Evolutionary conservation across 1,139 yeast genomes (phyloP), one percentile per base, ranked within the genome.

Genomic region (Pneumocystis wakefieldiae): DNA sequence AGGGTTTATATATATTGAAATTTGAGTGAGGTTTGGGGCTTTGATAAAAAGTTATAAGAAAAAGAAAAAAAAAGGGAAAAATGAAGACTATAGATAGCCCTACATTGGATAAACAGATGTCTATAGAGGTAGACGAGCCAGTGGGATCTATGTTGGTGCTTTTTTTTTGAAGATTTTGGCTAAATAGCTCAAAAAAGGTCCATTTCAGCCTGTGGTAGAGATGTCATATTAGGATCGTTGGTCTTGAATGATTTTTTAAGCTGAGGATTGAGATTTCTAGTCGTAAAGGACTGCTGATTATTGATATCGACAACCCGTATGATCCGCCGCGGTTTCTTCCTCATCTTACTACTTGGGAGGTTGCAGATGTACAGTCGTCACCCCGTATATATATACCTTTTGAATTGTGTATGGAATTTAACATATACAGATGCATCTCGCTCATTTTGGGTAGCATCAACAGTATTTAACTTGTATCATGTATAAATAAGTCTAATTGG

Each of bases 321-420:
- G 84, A 94, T 0, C 90, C 96, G 0, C 98, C 98, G 0, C 77
- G 98, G 65, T 88, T 95, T 90, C 80, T 92, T 36, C 95, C 85
- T 64, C 97, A 92, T 71, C 79, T 84, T 39, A 91, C 97, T 0
- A 85, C 95, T 0, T 94, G 98, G 98, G 97, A 92, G 73, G 98
- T 92, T 1, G 97, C 98, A 0, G 97, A 92, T 72, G 97, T 91
- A 0, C 97, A 92, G 73, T 92, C 98, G 97, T 88, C 95, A 2
- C 97, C 97, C 0, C 95, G 32, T 48, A 24, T 19, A 8, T 10
- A 24, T 48, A 12, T 48, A 6, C 2, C 1, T 48, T 48, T 15
- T 39, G 6, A 19, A 10, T 12, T 10, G 2, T 24, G 10, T 3
- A n/a, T 17, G 7, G 15, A 17, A 10, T 10, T 48, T 48, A 12